Conservation (phyloP, 192 early-diverging fungal genomes). For the Mortierella alpina region DNA sequence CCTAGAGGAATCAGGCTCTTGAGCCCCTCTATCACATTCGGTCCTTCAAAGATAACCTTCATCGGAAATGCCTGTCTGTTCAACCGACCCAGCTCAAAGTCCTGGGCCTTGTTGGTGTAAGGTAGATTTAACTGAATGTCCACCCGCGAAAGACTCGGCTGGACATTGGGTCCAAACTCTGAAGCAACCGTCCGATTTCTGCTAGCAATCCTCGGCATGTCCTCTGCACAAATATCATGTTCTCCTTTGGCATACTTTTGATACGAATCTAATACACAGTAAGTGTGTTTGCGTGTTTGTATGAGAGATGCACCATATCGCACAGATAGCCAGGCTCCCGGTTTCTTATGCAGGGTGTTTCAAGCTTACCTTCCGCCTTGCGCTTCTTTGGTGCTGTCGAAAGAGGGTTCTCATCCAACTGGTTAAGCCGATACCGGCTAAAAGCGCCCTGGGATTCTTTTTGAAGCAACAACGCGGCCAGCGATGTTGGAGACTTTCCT, state of each 20-base stretch:
- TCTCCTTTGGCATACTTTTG: constrained; percentile 20
- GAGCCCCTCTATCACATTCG: constrained; percentile 58
- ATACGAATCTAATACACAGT: constrained; percentile 4
- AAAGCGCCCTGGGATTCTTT: constrained; percentile 57
- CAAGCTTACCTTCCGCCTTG: constrained; percentile 35
- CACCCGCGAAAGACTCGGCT: constrained; percentile 45
- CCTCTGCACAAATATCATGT: constrained; percentile 29
- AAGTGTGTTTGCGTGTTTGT: not conserved
- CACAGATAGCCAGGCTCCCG: not conserved
- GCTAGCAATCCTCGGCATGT: constrained; percentile 18
- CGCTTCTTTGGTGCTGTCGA: constrained; percentile 13
- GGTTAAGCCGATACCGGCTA: constrained; percentile 55
- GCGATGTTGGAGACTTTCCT: constrained; percentile 51
- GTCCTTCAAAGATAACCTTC: constrained; percentile 52
- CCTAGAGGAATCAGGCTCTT: constrained; percentile 51
- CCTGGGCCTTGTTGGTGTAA: constrained; percentile 14
- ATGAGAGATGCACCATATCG: not conserved
- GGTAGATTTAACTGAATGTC: constrained; percentile 44
- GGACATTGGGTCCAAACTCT: constrained; percentile 51
- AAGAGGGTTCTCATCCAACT: constrained; percentile 59
- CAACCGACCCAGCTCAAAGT: constrained; percentile 15
- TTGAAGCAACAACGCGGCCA: constrained; percentile 51
- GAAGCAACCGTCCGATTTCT: constrained; percentile 28
- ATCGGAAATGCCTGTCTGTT: constrained; percentile 30
- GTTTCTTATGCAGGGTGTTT: not conserved